Base-by-base conservation (phyloP, 1,284 basidiomycete genomes). In the Cryptococcus sp. region DNA sequence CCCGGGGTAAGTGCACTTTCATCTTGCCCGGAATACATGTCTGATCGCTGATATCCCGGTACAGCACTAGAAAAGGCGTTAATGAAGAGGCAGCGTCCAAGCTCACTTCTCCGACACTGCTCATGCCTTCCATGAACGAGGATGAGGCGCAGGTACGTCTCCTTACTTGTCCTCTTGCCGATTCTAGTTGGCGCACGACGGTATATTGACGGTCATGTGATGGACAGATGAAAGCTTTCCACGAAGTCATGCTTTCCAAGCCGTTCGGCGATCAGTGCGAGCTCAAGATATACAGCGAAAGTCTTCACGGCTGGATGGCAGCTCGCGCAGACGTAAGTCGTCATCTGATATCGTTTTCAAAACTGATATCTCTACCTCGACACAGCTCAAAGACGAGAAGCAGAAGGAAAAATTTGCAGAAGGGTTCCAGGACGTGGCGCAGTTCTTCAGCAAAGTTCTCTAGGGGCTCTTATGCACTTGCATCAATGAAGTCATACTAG, bases 61-160 rank as follows among this genome's bases (percentile, higher is more conserved):
- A n/a, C 41, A n/a, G 41, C 13, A 44, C n/a, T 1, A 44, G 22
- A 44, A 22, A 19, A n/a, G 41, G 41, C 41, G 23, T 47, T 26
- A 59, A 64, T 44, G 52, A 61, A 13, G 62, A 69, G 20, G 72
- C 75, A 49, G 69, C 70, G 3, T 62, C 65, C 15, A 54, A 58
- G 17, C 50, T 76, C n/a, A 65, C 65, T 3, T 69, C 74, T 15
- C 77, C 77, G 17, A 63, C 71, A 4, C 74, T 70, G 26, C 67
- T 68, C 58, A 72, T 71, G 64, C 76, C 77, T 0, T 71, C 70
- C 5, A 65, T 63, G 58, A 71, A 77, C 58, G 76, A 79, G 61
- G 67, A 73, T 38, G 55, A 67, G 55, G 65, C 72, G 39, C 65
- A 67, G 13, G 62, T 66, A 25, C 22, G 56, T 58, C 43, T 16